Percentiles rank a stretch among this genome's conserved stretches.
These are phyloP conservation scores for Phytophthora boehmeriae DNA, from an alignment of 352 stramenopile genomes.

Conservation along the genomic window DNA sequence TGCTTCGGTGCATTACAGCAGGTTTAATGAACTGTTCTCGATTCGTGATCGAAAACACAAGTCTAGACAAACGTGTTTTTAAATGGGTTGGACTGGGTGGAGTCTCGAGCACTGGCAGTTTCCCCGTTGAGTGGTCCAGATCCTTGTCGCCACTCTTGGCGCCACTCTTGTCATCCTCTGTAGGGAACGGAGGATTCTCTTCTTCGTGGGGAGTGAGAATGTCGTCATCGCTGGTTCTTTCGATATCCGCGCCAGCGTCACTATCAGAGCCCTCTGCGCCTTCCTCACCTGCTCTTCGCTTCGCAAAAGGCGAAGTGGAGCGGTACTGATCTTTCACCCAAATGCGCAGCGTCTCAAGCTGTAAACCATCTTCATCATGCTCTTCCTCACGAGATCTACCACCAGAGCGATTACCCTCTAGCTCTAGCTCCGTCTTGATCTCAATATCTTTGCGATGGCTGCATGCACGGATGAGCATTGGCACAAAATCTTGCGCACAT, in stretches of 20 bases:
- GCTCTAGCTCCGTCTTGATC: constrained; percentile 85
- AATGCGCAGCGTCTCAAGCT: constrained; percentile 82
- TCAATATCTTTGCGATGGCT: constrained; percentile 82
- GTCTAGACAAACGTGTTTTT: no score
- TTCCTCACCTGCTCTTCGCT: constrained; percentile 76
- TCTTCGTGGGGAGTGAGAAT: neutral
- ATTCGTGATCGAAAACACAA: no score
- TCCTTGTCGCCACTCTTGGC: no score
- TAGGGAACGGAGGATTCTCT: constrained; percentile 5
- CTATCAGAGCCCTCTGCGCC: constrained; percentile 37
- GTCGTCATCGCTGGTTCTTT: constrained; percentile 11
- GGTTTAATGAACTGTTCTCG: no score
- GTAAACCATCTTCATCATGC: constrained; percentile 68
- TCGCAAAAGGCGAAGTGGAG: constrained; percentile 84
- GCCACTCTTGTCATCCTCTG: constrained; percentile 2
- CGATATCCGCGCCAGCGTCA: neutral
- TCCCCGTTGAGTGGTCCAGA: no score
- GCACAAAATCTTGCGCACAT: constrained; percentile 83
- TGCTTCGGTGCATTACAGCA: no score
- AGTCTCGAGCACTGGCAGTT: no score
- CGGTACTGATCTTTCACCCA: constrained; percentile 87
- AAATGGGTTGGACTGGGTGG: no score
- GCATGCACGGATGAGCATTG: constrained; percentile 74
- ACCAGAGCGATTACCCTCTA: constrained; percentile 75
- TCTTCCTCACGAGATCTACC: constrained; percentile 24